Base-by-base conservation (phyloP, 176 grass and related monocot genomes). In the Zoysia japonica region DNA sequence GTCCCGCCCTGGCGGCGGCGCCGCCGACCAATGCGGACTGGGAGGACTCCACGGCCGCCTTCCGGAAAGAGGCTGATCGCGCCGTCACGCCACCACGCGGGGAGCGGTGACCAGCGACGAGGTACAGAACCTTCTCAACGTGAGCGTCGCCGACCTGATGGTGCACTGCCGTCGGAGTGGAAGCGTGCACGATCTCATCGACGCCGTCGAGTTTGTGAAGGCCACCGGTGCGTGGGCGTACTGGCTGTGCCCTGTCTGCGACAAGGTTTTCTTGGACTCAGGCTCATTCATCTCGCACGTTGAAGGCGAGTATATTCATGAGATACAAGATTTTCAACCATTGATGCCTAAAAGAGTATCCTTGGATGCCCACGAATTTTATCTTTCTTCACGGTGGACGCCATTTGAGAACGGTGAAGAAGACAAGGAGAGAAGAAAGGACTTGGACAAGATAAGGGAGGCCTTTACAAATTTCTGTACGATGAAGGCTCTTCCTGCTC, bases 211-310 rank as follows among this genome's bases (percentile, higher is more conserved):
- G 65, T 68, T 80, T 2, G 77, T n/a, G n/a, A 80, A 55, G 63
- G 64, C 64, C 39, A 56, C 63, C 0, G 13, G 51, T 2, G 64
- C 64, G 38, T 68, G 39, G 63, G 63, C 37, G 37, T 79, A 55
- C 76, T 79, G 76, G 63, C 76, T 79, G 76, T 79, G 76, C 63
- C 76, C 76, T 5, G 76, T 54, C 15, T 13, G 37, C 10, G 62
- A 46, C 47, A 16, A 54, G 52, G 52, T 54, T 3, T 54, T 54
- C 52, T 5, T 79, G 39, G 77, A 79, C 7, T 16, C 64, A 0
- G 16, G 14, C 49, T 14, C 64, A 0, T 68, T 79, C 49, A 2
- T n/a, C 16, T 35, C 64, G 8, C 49, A 68, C 11, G 48, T 79
- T 2, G 77, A 79, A 50, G 49, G 3, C 3, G 49, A 68, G 49